phyloP scores from a whole-genome alignment of 225 moss, liverwort and hornwort species.

The Lunularia cruciata region DNA sequence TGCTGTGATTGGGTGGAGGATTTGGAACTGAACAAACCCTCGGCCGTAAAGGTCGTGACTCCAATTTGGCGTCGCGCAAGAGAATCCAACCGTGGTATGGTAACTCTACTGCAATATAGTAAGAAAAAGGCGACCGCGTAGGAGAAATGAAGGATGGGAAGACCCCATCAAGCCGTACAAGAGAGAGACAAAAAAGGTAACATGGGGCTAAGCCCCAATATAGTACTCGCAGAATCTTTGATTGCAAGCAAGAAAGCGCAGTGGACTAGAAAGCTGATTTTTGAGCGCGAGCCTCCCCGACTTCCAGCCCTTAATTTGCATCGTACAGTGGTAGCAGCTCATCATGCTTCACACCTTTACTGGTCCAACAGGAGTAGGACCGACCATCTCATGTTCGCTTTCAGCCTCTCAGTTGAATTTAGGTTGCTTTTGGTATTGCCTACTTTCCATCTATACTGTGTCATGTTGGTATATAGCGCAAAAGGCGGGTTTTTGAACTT shows the following conservation, averaged over 20 bases:
- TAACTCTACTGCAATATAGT: too few species aligned
- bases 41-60: background rate
- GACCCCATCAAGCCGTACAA: background rate
- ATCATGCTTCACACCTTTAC: background rate
- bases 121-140: background rate
- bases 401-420: background rate
- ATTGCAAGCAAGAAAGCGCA: background rate
- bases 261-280: background rate
- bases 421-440: background rate
- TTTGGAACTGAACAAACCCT: background rate
- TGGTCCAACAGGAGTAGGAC: background rate
- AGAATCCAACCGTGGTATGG: background rate
- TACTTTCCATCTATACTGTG: background rate
- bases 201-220: too few species aligned
- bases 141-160: background rate
- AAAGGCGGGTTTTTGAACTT: background rate
- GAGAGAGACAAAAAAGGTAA: too few species aligned
- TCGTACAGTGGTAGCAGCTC: background rate
- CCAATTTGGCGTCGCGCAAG: background rate
- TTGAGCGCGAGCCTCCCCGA: background rate
- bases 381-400: constrained; percentile 8
- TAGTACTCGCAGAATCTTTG: background rate
- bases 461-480: background rate
- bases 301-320: background rate
- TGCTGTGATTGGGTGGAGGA: background rate